phyloP scores from a whole-genome alignment of 805 yeast genomes.

The Nakazawaea holstii region DNA sequence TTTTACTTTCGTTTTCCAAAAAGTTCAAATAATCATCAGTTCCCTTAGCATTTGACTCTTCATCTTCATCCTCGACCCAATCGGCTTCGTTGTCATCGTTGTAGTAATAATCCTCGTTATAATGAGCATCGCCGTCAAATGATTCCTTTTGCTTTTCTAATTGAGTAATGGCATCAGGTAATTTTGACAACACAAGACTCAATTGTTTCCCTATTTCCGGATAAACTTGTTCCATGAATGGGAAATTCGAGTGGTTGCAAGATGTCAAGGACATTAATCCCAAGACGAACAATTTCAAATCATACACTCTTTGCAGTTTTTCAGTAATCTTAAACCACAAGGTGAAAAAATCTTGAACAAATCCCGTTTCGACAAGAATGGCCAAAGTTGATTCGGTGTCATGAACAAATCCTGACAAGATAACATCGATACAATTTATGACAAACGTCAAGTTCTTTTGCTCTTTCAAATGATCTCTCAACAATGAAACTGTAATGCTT shows the following conservation, averaged over 20 bases:
- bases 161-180: slow-evolving; percentile 68
- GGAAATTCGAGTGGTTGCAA: slow-evolving; percentile 10
- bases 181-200: slow-evolving; percentile 45
- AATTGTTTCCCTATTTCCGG: slow-evolving; percentile 47
- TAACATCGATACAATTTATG: slow-evolving; percentile 51
- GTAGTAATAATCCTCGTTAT: slow-evolving; percentile 24
- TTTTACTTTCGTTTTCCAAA: slow-evolving; percentile 38
- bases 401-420: slow-evolving; percentile 59
- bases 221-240: slow-evolving; percentile 26
- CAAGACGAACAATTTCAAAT: slow-evolving; percentile 68
- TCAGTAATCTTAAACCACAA: slow-evolving; percentile 62
- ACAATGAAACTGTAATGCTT: slow-evolving; percentile 34
- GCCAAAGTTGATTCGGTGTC: slow-evolving; percentile 50
- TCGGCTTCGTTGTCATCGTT: slow-evolving; percentile 22
- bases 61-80: slow-evolving; percentile 20
- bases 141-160: slow-evolving; percentile 60
- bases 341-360: slow-evolving; percentile 47
- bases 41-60: slow-evolving; percentile 20
- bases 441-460: slow-evolving; percentile 31
- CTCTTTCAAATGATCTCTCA: slow-evolving; percentile 25
- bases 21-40: slow-evolving; percentile 44
- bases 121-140: slow-evolving; percentile 32
- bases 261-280: slow-evolving; percentile 51
- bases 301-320: slow-evolving; percentile 64
- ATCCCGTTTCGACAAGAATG: slow-evolving; percentile 38